Conservation (phyloP, 2,329 filamentous ascomycete genomes). For the Ambrosiella xylebori region DNA sequence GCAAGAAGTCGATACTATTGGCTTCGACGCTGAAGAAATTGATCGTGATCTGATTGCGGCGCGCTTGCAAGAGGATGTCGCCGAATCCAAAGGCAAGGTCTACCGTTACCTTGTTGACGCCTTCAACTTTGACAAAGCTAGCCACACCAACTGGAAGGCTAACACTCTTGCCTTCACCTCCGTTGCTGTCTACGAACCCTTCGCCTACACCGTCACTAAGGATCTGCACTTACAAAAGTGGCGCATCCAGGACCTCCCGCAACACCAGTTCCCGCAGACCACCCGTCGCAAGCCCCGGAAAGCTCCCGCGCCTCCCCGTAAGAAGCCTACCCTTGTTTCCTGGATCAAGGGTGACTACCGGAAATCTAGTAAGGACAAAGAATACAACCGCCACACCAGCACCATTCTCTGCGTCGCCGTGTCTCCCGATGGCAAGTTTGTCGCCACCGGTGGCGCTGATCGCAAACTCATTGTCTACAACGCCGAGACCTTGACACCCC, state of each 20-base stretch:
- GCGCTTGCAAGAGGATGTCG: slow-evolving; percentile 75
- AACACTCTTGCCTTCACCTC: slow-evolving; percentile 65
- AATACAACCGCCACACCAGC: slow-evolving; percentile 61
- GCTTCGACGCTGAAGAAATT: slow-evolving; percentile 87
- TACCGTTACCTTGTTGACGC: slow-evolving; percentile 65
- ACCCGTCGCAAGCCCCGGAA: slow-evolving; percentile 42
- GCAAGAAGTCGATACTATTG: slow-evolving; percentile 55
- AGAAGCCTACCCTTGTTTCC: slow-evolving; percentile 43
- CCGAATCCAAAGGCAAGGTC: slow-evolving; percentile 77
- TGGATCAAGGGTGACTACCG: slow-evolving; percentile 45
- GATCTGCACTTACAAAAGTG: slow-evolving; percentile 78
- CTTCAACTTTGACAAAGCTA: slow-evolving; percentile 50
- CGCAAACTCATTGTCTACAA: slow-evolving; percentile 78
- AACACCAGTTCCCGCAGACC: slow-evolving; percentile 41
- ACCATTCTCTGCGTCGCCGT: slow-evolving; percentile 72
- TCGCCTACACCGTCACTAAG: slow-evolving; percentile 76
- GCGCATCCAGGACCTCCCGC: slow-evolving; percentile 54
- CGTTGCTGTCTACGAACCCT: slow-evolving; percentile 61
- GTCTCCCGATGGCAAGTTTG: slow-evolving; percentile 74
- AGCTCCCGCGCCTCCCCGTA: slow-evolving; percentile 38
- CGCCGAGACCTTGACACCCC: slow-evolving; percentile 56
- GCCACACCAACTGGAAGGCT: slow-evolving; percentile 57
- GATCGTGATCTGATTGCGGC: slow-evolving; percentile 86
- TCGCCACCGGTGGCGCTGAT: slow-evolving; percentile 80
- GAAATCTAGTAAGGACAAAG: slow-evolving; percentile 38